Conservation (phyloP, 441 rosid genomes). For the Corymbia citriodora region DNA sequence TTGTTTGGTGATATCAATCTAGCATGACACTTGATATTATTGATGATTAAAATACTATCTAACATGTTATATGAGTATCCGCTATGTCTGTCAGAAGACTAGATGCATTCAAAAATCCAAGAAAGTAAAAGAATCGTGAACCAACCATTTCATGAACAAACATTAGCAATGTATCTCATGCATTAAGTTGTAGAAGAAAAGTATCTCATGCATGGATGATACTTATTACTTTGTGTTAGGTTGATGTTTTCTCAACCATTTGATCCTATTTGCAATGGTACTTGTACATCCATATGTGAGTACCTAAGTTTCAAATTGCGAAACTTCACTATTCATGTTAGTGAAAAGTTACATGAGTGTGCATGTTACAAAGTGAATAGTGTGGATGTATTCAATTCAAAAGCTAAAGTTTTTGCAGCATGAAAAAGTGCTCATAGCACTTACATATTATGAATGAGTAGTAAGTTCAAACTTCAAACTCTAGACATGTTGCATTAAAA, state of each 20-base stretch:
- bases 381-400: neutral
- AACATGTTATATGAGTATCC: neutral
- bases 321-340: neutral
- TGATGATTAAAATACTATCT: neutral
- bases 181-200: neutral
- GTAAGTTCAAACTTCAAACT: neutral
- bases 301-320: neutral
- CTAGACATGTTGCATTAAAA: neutral
- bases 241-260: neutral
- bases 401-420: neutral
- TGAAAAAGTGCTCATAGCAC: neutral
- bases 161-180: accelerated
- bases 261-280: neutral
- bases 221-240: neutral
- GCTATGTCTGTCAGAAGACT: neutral
- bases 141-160: neutral
- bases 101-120: neutral
- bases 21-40: neutral
- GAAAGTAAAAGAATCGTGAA: neutral
- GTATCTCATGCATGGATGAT: neutral
- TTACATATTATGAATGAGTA: neutral
- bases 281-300: neutral
- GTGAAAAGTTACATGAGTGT: neutral
- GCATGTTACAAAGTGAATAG: neutral
- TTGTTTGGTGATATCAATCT: neutral